Evolutionary conservation across 192 early-diverging fungal genomes (phyloP).

Genomic region (Gonapodya prolifera): DNA sequence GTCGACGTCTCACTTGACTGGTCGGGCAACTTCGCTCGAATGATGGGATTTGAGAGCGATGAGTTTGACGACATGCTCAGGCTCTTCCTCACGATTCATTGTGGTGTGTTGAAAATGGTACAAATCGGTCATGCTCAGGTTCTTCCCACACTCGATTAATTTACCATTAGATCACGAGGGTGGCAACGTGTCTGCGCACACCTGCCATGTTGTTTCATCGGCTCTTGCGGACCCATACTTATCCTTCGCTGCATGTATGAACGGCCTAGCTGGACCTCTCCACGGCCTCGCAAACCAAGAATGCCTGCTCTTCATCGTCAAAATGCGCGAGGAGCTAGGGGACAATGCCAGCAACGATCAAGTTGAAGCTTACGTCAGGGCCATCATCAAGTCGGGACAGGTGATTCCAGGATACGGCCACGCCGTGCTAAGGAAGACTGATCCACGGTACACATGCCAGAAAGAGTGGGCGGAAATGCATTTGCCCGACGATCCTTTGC

Average conservation of each 20-base stretch:
- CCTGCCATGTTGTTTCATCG: conserved; percentile 87
- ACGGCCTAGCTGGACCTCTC: conserved; percentile 96
- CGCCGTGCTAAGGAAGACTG: conserved; percentile 92
- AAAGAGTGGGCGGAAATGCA: conserved; percentile 98
- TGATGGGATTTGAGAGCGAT: conserved; percentile 77
- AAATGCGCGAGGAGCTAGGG: conserved; percentile 82
- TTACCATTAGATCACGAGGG: conserved; percentile 99
- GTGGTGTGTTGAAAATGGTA: too few species aligned
- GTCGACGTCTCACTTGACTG: conserved; percentile 84
- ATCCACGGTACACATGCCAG: conserved; percentile 96
- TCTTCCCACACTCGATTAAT: too few species aligned
- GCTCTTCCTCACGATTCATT: conserved; percentile 98
- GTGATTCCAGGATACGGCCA: conserved; percentile 99
- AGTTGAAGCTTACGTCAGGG: conserved; percentile 94
- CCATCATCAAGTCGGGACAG: conserved; percentile 86
- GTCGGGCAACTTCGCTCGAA: conserved; percentile 85
- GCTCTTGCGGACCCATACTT: conserved; percentile 98
- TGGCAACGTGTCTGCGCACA: conserved; percentile 98
- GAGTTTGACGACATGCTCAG: conserved; percentile 96
- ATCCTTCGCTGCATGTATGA: conserved; percentile 89
- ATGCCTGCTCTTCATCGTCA: conserved; percentile 89
- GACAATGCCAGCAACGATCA: conserved; percentile 74
- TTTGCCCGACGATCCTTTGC: conserved; percentile 89
- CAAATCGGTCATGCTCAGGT: too few species aligned
- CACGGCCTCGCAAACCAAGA: conserved; percentile 99